Evolutionary conservation across 192 early-diverging fungal species (phyloP), one percentile per base, ranked within the genome.

Genomic region (Lunasporangiospora selenospora): DNA sequence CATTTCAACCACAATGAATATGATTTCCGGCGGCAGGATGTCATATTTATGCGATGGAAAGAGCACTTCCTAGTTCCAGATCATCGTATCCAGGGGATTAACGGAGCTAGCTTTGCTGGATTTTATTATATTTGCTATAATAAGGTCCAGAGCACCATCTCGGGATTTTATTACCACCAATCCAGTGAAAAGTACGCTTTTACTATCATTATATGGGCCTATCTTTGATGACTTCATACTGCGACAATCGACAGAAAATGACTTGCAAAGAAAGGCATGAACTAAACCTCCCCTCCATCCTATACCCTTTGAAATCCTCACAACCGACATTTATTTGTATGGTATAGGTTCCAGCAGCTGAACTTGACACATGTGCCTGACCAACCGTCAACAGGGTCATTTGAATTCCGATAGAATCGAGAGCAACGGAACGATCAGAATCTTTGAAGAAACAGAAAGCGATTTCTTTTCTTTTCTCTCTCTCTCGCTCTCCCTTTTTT

Each of bases 41-140:
- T 77, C 37, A 79, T 95, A 9, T 95, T 92, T 76, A 95, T 95
- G 94, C 83, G 94, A 39, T 95, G 94, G 94, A 95, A 95, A 77
- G 94, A 95, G 54, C 89, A 92, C 65, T 95, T 95, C 61, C 65
- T 95, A 39, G 90, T 94, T 11, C 93, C 94, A n/a, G 89, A 95
- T 65, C 92, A 95, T 75, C 75, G 78, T 33, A 84, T 94, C 15
- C 83, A 80, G 48, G 77, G 69, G 15, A 92, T 95, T 40, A 77
- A 84, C 48, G 94, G 94, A 27, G 94, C 94, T 6, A 91, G 89
- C 44, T 95, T 93, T 85, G 92, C 89, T 26, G 94, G 94, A 9
- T 95, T 95, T 51, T 95, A 95, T 64, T 95, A 93, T 53, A 90
- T 88, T 69, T 81, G 85, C 75, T 93, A 88, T 53, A 80, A 89